phyloP scores from a whole-genome alignment of 2,329 filamentous ascomycete genomes.

The Neospermospora avenae region DNA sequence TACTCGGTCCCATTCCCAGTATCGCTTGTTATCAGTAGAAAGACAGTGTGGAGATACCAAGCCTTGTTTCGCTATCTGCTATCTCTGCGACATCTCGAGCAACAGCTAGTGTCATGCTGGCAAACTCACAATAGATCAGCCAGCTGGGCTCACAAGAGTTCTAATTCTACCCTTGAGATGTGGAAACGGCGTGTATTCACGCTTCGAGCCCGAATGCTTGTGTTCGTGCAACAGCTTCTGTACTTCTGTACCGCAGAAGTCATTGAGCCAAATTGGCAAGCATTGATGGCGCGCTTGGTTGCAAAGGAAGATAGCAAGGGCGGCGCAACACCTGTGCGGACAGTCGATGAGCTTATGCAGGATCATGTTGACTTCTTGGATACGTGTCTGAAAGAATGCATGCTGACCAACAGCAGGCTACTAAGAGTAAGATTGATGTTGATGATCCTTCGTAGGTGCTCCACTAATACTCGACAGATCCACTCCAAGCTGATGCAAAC shows the following conservation, averaged over 20 bases:
- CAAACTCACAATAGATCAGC: conserved; percentile 78
- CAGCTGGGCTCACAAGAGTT: conserved; percentile 79
- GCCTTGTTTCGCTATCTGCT: conserved; percentile 92
- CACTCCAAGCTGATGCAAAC: conserved; percentile 97
- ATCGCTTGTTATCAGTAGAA: conserved; percentile 90
- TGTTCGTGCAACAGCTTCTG: conserved; percentile 93
- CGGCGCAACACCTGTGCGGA: conserved; percentile 50
- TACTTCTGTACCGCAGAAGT: conserved; percentile 98
- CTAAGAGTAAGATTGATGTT: conserved; percentile 60
- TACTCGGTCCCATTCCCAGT: conserved; percentile 93
- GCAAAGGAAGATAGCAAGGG: conserved; percentile 49
- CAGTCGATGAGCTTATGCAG: conserved; percentile 97
- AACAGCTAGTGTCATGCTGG: conserved; percentile 83
- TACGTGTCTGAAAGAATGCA: conserved; percentile 97
- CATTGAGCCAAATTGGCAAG: conserved; percentile 96
- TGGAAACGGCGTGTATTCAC: conserved; percentile 96
- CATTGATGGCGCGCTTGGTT: conserved; percentile 83
- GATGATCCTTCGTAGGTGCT: neutral
- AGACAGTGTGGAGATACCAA: conserved; percentile 96
- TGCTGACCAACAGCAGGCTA: conserved; percentile 95
- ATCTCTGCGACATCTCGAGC: conserved; percentile 85
- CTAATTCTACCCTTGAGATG: conserved; percentile 70
- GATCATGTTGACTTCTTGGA: conserved; percentile 98
- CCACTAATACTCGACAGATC: conserved; percentile 56
- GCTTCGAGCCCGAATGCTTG: conserved; percentile 86